Evolutionary conservation across 2,329 filamentous ascomycete genomes (phyloP), one percentile per base, ranked within the genome.

Genomic region (Aschersonia sp.): DNA sequence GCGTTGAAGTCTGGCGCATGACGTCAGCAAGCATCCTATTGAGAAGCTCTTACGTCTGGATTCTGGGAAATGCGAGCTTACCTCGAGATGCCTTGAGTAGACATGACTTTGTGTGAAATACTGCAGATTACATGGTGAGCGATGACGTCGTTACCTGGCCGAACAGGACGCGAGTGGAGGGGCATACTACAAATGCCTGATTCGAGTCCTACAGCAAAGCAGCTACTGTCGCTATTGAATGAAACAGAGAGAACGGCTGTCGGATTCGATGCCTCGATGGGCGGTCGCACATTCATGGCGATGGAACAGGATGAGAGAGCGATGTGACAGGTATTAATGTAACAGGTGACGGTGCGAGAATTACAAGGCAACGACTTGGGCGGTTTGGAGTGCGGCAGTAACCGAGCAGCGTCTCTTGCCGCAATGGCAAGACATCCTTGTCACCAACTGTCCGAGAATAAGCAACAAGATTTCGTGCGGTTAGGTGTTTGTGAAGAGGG

Each of bases 121-220:
- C 84, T 87, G 56, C 40, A 29, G 7, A 44, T 6, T 40, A 10
- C 22, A 30, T 30, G 37, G 40, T 22, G 14, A 32, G 29, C 7
- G 14, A 29, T 48, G 22, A 22, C 22, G 22, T 14, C 41, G 40
- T 41, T 41, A n/a, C 10, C 22, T 7, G 22, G 30, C 6, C 5
- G 42, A 29, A 11, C 22, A 29, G 22, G 6, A 31, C 9, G 29
- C 4, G 42, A 31, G 30, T 30, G 30, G 9, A n/a, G 5, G 30
- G 29, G 62, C 81, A 58, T 74, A 89, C 87, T 80, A 64, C 83
- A 85, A 62, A 94, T 89, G 31, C 90, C 90, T 9, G 81, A 81
- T 59, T 94, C 85, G 7, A 95, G 72, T 7, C 87, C 92, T 32
- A 94, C 84, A 30, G 87, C 78, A 64, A 97, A 97, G 59, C 84